These are phyloP conservation scores for Taxawa tesnikishii DNA, from an alignment of 2,329 filamentous ascomycete genomes.

Conservation along the genomic window DNA sequence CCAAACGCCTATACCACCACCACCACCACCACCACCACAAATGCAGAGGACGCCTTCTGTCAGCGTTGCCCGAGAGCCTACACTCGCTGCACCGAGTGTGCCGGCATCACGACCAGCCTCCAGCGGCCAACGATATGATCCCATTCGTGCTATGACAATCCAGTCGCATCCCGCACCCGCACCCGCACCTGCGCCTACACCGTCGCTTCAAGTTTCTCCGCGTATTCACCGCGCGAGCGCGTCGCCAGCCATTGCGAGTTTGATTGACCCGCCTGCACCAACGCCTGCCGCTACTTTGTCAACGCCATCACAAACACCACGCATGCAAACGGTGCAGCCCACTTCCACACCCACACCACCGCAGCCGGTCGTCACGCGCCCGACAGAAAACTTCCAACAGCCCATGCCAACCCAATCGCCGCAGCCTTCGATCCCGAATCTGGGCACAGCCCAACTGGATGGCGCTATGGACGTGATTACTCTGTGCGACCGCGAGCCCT, in stretches of 20 bases:
- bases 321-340: conserved; percentile 4
- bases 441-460: neutral
- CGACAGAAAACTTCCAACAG: neutral
- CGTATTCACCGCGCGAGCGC: conserved; percentile 62
- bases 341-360: conserved; percentile 4
- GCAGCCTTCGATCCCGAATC: no score
- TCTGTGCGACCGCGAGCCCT: neutral
- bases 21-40: conserved; percentile 14
- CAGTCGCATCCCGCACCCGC: conserved; percentile 15
- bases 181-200: conserved; percentile 11
- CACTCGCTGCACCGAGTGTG: conserved; percentile 22
- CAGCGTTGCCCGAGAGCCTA: conserved; percentile 9
- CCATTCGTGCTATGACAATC: conserved; percentile 58
- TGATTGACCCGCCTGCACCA: conserved; percentile 43
- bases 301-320: conserved; percentile 7
- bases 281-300: conserved; percentile 13
- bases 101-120: conserved; percentile 43
- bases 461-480: neutral
- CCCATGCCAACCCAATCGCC: no score
- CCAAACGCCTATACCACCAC: conserved; percentile 13
- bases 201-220: conserved; percentile 25
- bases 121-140: conserved; percentile 78
- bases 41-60: conserved; percentile 1
- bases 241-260: conserved; percentile 81
- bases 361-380: neutral